These are phyloP conservation scores for Starmera dryadoides DNA, from an alignment of 805 yeast species.

Conservation along the genomic window DNA sequence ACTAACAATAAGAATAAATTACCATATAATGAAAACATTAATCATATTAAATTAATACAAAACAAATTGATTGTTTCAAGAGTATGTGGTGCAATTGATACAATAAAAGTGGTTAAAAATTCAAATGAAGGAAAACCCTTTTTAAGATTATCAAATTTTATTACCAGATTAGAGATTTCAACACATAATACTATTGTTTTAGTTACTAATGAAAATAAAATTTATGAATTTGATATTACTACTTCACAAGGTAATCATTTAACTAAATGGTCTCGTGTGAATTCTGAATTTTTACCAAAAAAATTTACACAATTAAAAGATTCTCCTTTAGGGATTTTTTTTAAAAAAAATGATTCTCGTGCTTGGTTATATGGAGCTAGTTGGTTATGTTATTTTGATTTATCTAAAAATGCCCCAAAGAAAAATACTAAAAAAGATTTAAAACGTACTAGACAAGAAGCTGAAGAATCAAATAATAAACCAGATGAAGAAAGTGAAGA, in stretches of 20 bases:
- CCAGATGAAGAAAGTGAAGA: constrained; percentile 20
- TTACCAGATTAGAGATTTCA: constrained; percentile 58
- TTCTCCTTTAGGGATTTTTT: constrained; percentile 61
- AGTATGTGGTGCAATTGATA: constrained; percentile 60
- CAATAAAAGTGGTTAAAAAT: constrained; percentile 26
- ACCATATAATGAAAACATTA: constrained; percentile 44
- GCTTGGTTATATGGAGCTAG: constrained; percentile 86
- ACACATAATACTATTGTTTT: constrained; percentile 45
- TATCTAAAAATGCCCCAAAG: constrained; percentile 48
- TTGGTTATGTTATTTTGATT: constrained; percentile 75
- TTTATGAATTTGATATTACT: constrained; percentile 56
- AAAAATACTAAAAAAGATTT: constrained; percentile 21
- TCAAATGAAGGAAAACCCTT: constrained; percentile 35
- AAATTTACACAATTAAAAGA: constrained; percentile 52
- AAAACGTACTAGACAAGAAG: constrained; percentile 34
- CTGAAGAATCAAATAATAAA: constrained; percentile 17
- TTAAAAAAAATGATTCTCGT: constrained; percentile 33
- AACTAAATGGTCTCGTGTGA: constrained; percentile 75
- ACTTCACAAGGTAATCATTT: constrained; percentile 21
- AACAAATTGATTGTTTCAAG: constrained; percentile 51
- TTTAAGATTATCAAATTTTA: constrained; percentile 50
- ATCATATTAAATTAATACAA: constrained; percentile 41
- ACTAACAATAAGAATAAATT: constrained; percentile 18
- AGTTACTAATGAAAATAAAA: constrained; percentile 65
- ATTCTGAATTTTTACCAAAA: constrained; percentile 68